Percentiles rank a stretch among this genome's conserved stretches.
Conservation (phyloP, 2,329 filamentous ascomycete species). For the Sporothrix phasma region DNA sequence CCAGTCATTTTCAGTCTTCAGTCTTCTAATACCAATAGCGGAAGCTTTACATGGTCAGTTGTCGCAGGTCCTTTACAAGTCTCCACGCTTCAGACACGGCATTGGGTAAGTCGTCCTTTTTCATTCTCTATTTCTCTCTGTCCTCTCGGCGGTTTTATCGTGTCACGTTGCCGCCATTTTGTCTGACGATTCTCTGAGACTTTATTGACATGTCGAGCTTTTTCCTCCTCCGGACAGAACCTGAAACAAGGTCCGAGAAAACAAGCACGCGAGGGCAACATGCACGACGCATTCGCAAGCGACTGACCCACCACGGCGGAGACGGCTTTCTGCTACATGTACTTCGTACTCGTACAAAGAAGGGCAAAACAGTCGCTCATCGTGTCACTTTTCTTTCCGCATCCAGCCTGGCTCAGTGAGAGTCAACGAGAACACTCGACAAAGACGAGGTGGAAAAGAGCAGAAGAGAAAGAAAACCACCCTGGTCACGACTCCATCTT, state of each 20-base stretch:
- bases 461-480: not conserved
- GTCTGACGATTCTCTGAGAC: not conserved
- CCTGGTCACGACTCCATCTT: not conserved
- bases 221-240: not conserved
- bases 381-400: not conserved
- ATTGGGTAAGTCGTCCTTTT: not conserved
- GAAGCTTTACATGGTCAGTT: not conserved
- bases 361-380: not conserved
- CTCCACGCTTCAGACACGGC: not conserved
- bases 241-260: constrained; percentile 5
- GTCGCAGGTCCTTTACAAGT: not conserved
- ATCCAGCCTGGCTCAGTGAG: not conserved
- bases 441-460: too few relatives aligned
- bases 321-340: too few relatives aligned
- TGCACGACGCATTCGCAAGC: not conserved
- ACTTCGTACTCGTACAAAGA: too few relatives aligned
- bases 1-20: too few relatives aligned
- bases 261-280: not conserved
- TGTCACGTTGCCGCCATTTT: not conserved
- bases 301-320: too few relatives aligned
- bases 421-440: not conserved
- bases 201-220: not conserved
- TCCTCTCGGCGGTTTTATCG: not conserved
- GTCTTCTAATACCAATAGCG: too few relatives aligned
- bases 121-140: not conserved